phyloP scores from a whole-genome alignment of 148 eudicot genomes.

The Selenicereus undatus region DNA sequence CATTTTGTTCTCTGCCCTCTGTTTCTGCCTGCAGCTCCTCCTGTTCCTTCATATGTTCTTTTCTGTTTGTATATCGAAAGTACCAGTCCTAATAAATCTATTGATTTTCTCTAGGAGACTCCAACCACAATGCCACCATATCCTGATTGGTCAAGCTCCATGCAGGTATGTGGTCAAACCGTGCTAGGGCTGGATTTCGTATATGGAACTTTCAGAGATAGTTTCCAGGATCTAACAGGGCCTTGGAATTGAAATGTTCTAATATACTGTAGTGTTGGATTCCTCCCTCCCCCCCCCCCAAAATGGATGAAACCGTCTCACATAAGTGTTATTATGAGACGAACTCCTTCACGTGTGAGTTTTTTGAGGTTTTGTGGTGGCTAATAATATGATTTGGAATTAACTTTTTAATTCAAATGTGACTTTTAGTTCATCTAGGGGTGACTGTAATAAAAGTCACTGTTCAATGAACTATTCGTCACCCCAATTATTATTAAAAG shows the following conservation, averaged over 20 bases:
- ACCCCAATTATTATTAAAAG: too few relatives aligned
- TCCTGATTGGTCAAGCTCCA: conserved; percentile 77
- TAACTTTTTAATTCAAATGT: too few relatives aligned
- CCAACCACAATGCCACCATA: conserved; percentile 47
- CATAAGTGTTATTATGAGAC: too few relatives aligned
- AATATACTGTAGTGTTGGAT: not conserved
- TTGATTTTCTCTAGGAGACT: conserved; percentile 51
- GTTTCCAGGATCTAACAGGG: not conserved
- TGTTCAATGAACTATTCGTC: too few relatives aligned
- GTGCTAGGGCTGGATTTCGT: not conserved
- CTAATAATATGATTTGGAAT: too few relatives aligned
- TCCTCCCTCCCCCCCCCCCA: not conserved
- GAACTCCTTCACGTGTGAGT: too few relatives aligned
- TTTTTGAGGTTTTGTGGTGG: too few relatives aligned
- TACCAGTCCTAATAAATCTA: conserved; percentile 1
- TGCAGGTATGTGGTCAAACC: conserved; percentile 54
- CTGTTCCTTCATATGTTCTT: not conserved
- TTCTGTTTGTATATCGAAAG: not conserved
- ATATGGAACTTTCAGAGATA: not conserved
- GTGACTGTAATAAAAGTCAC: too few relatives aligned
- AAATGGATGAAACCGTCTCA: too few relatives aligned
- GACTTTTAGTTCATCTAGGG: too few relatives aligned
- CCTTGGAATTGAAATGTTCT: not conserved
- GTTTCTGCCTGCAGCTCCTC: not conserved
- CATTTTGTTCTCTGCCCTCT: conserved; percentile 1